These are phyloP conservation scores for Saccharomyces uvarum DNA, from an alignment of 1,139 yeast genomes.

Conservation along the genomic window DNA sequence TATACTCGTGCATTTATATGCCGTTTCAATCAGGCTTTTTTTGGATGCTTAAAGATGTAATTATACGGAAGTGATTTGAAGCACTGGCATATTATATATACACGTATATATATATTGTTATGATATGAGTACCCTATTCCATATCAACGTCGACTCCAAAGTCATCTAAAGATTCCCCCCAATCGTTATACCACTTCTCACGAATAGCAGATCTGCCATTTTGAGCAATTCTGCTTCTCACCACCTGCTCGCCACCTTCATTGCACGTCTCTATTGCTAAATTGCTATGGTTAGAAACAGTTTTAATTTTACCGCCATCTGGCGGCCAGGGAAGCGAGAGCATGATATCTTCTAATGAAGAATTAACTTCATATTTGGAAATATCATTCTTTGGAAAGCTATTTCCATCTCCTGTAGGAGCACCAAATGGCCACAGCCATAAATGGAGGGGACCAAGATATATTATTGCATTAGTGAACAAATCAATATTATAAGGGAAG, in stretches of 20 bases:
- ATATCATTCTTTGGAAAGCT: conserved; percentile 47
- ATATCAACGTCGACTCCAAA: conserved; percentile 82
- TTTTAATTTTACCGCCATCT: conserved; percentile 47
- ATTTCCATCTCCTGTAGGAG: conserved; percentile 48
- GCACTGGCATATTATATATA: conserved; percentile 3
- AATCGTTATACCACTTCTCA: conserved; percentile 61
- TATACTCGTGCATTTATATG: not conserved
- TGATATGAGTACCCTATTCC: conserved; percentile 31
- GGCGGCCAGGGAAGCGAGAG: conserved; percentile 78
- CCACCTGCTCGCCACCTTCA: conserved; percentile 27
- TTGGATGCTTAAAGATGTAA: not conserved
- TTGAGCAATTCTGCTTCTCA: conserved; percentile 23
- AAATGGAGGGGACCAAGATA: conserved; percentile 51
- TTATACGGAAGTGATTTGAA: conserved; percentile 4
- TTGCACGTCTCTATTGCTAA: conserved; percentile 12
- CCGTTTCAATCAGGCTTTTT: not conserved
- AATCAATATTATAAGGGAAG: conserved; percentile 78
- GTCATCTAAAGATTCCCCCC: conserved; percentile 76
- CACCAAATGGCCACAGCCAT: conserved; percentile 70
- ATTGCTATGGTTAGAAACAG: conserved; percentile 4
- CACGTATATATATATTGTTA: not conserved
- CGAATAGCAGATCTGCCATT: conserved; percentile 33
- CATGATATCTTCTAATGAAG: conserved; percentile 50
- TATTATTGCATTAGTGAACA: conserved; percentile 44
- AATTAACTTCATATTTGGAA: conserved; percentile 28